phyloP scores from a whole-genome alignment of 2,329 filamentous ascomycete genomes.

The Emmonsia crescens region DNA sequence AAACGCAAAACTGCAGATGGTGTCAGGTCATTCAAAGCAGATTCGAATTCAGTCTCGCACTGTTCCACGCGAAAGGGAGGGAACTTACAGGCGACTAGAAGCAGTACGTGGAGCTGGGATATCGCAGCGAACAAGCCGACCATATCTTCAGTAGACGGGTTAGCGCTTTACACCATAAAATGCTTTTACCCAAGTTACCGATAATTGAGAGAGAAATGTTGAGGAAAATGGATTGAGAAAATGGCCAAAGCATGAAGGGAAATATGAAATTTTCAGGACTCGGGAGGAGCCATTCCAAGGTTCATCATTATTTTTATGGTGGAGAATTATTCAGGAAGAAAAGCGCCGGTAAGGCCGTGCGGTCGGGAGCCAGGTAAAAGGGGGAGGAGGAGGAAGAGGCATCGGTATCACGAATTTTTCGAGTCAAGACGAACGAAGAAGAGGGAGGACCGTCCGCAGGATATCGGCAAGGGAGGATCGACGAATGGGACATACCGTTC shows the following conservation, averaged over 20 bases:
- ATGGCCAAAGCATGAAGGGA: neutral
- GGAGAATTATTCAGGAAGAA: conserved; percentile 5
- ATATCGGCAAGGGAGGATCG: conserved; percentile 12
- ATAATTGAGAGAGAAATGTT: neutral
- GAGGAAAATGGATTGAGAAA: conserved; percentile 2
- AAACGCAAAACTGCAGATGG: conserved; percentile 66
- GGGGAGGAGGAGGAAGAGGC: conserved; percentile 8
- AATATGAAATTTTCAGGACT: conserved; percentile 2
- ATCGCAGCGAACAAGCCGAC: conserved; percentile 93
- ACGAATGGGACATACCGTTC: conserved; percentile 79
- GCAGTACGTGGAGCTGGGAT: conserved; percentile 93
- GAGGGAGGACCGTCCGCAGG: conserved; percentile 13
- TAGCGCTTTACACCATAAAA: neutral
- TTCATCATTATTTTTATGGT: neutral
- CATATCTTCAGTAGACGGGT: conserved; percentile 60
- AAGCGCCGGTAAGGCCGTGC: conserved; percentile 10
- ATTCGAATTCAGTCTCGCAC: conserved; percentile 11
- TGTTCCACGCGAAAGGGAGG: neutral
- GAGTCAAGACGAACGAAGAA: conserved; percentile 11
- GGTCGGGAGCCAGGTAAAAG: conserved; percentile 5
- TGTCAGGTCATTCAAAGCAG: conserved; percentile 19
- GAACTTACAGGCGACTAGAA: conserved; percentile 82
- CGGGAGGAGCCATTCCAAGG: conserved; percentile 4
- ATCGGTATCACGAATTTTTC: conserved; percentile 13
- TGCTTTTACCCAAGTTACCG: neutral